Evolutionary conservation across 2,329 filamentous ascomycete species (phyloP), one percentile per base, ranked within the genome.

Genomic region (Penicillium sp.): DNA sequence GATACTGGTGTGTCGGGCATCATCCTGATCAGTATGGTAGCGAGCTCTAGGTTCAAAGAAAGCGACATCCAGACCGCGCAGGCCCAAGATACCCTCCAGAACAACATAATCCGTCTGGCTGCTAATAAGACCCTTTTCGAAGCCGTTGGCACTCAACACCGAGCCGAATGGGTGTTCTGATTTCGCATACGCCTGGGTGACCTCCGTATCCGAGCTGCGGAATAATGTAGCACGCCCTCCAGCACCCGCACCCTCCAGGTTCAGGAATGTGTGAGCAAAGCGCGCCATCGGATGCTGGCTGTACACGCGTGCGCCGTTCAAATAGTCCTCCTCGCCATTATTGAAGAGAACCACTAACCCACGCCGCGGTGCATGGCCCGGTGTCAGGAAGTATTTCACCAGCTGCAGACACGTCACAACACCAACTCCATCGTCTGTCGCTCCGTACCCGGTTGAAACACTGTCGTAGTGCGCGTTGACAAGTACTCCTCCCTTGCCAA

Each of bases 381-480:
- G 76, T 2, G 82, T 82, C 1, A 90, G 91, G 69, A 96, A 97
- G 73, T 96, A 90, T 59, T 87, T 89, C 58, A 97, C 81, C 46
- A 97, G 78, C 71, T 97, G 91, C 46, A 97, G 80, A 40, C 93
- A 79, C 0, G 88, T 88, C n/a, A 96, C 85, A 23, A 95, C 90
- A 29, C 91, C 91, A 58, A 96, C 86, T 8, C 93, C 94, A 72
- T 97, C 90, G 67, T 99, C 94, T 3, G 94, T 97, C 16, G 94
- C 92, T 46, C 94, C 94, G 63, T 86, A 96, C 1, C 91, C 92
- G 3, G 91, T 96, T 15, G 91, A 90, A 6, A 97, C 94, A 55
- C 89, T 92, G 74, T 96, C 94, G 68, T 94, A 96, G 70, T 97
- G 94, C 18, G 93, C 92, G 71, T 97, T 97, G 62, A 97, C 89